These are phyloP conservation scores for Pichia manshurica DNA, from an alignment of 805 yeast genomes.

Conservation along the genomic window DNA sequence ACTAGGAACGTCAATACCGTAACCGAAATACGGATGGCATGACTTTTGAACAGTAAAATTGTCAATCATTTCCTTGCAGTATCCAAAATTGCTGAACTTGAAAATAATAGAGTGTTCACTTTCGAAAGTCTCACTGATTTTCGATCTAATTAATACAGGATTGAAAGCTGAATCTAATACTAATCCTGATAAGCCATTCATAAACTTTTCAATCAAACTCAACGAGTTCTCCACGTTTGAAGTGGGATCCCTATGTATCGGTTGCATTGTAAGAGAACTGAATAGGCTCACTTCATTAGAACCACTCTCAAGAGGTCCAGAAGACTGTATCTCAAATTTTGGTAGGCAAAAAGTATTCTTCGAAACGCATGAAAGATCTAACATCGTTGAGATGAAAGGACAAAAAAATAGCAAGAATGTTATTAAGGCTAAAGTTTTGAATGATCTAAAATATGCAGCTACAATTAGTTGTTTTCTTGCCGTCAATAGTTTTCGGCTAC, in stretches of 20 bases:
- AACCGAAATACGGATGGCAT: constrained; percentile 11
- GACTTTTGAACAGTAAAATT: neutral
- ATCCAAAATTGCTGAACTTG: constrained; percentile 43
- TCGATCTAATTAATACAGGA: constrained; percentile 15
- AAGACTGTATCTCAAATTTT: constrained; percentile 34
- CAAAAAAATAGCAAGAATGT: constrained; percentile 24
- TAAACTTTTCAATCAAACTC: neutral
- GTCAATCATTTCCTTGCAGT: constrained; percentile 33
- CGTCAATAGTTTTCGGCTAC: constrained; percentile 5
- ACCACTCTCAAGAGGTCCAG: neutral
- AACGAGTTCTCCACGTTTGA: neutral
- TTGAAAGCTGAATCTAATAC: constrained; percentile 43
- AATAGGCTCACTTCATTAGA: neutral
- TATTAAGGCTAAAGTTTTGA: constrained; percentile 19
- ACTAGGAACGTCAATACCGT: constrained; percentile 36
- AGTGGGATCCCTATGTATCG: neutral
- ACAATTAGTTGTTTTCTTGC: constrained; percentile 11
- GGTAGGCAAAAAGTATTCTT: constrained; percentile 35
- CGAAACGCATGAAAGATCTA: constrained; percentile 31
- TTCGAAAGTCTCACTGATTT: constrained; percentile 36
- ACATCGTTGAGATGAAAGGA: constrained; percentile 20
- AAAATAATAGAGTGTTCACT: constrained; percentile 38
- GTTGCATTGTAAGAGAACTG: neutral
- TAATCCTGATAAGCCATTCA: constrained; percentile 17
- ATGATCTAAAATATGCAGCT: constrained; percentile 21